phyloP scores from a whole-genome alignment of 306 rosid species.

The Arachis hypogaea region DNA sequence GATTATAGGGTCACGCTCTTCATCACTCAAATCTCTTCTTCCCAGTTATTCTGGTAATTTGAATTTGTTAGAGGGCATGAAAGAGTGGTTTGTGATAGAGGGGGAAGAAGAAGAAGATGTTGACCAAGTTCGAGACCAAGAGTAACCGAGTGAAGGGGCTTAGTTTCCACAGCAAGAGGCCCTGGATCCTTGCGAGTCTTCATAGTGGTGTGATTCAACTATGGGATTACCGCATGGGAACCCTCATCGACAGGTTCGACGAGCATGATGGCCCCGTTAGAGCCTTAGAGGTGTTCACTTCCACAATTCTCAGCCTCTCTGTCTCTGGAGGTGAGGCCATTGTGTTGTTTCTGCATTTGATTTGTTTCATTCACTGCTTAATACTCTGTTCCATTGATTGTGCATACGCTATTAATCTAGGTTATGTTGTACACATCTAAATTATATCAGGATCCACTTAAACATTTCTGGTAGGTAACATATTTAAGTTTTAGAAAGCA shows the following conservation, averaged over 20 bases:
- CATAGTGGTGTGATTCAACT: slow-evolving; percentile 99
- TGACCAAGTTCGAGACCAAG: slow-evolving; percentile 98
- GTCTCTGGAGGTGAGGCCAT: slow-evolving; percentile 82
- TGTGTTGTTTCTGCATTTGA: neutral
- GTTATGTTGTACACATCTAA: slow-evolving; percentile 9
- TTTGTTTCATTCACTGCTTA: neutral
- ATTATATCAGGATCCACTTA: slow-evolving; percentile 13
- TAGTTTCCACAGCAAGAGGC: slow-evolving; percentile 94
- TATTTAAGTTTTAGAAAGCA: neutral
- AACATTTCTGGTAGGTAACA: neutral
- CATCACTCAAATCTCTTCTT: no score
- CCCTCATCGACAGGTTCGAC: slow-evolving; percentile 88
- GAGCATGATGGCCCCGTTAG: slow-evolving; percentile 91
- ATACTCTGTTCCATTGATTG: slow-evolving; percentile 30
- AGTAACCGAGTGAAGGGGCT: slow-evolving; percentile 98
- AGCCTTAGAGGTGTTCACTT: slow-evolving; percentile 85
- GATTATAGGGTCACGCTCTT: no score
- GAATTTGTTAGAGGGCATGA: slow-evolving; percentile 7
- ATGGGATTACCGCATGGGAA: slow-evolving; percentile 99
- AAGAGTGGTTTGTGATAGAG: slow-evolving; percentile 33
- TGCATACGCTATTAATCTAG: neutral
- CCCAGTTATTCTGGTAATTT: no score
- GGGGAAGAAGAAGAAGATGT: slow-evolving; percentile 58
- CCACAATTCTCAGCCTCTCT: slow-evolving; percentile 91
- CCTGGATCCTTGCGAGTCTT: slow-evolving; percentile 98